Base-by-base conservation (phyloP, 208 protist species). In the Herpetomonas samuelpessoai region DNA sequence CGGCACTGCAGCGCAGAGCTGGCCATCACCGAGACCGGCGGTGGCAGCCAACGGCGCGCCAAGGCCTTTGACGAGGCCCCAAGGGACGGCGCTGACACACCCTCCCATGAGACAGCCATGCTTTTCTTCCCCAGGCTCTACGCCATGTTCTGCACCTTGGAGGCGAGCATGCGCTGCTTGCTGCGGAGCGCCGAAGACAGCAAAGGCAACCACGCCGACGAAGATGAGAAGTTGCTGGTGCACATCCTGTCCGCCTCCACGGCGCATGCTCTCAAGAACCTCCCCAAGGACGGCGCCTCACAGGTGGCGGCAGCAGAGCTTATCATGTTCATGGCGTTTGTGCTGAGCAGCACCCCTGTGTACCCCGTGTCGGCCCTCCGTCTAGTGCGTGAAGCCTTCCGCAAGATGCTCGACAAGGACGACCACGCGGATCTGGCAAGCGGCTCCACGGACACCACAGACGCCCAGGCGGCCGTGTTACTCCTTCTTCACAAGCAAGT, bases 301-400 rank as follows among this genome's bases (percentile, higher is more conserved):
- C 54, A 79, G 56, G 57, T 79, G 30, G 62, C 63, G 2, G 47
- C 53, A 21, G 74, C 68, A 45, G 76, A 84, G 54, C 62, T 73
- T 52, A 47, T 88, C 39, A 81, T 88, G 71, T 88, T 84, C 52
- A 68, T 70, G 22, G 67, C 65, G 1, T 65, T 82, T 28, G 51
- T 82, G 29, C 67, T 73, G 27, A 64, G 65, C 44, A 62, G 62
- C 6, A 41, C 67, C n/a, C 74, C 79, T 24, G 41, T 62, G 12
- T 48, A 74, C 52, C 61, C 66, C 0, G 46, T 50, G 10, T 47
- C 60, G 2, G 51, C 65, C 19, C 47, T 69, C 44, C 61, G 38
- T 1, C 72, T 79, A 24, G 48, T 86, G 16, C 74, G 79, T 0
- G 31, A 54, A n/a, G 71, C 57, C 30, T 67, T 71, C 0, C 52